These are phyloP conservation scores for Trametes cinnabarina DNA, from an alignment of 768 basidiomycete genomes.

Conservation along the genomic window DNA sequence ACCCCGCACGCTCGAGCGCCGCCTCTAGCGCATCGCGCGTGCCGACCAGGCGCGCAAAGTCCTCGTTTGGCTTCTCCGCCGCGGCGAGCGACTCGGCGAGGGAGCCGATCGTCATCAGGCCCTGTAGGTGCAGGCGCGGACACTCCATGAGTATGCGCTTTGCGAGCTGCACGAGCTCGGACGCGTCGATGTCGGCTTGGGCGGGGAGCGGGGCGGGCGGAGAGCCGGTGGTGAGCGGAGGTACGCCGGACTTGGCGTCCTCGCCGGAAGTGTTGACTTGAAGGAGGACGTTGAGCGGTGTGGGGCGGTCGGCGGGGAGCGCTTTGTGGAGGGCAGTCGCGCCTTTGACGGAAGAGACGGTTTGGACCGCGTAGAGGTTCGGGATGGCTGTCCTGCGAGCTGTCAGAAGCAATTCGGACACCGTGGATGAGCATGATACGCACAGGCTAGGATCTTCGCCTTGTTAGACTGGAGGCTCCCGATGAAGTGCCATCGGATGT, in stretches of 20 bases:
- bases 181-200: constrained; percentile 25
- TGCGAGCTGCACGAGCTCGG: constrained; percentile 65
- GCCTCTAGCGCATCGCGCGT: constrained; percentile 60
- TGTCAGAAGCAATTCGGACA: not conserved
- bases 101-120: constrained; percentile 97
- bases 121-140: constrained; percentile 71
- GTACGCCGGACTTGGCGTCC: constrained; percentile 81
- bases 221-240: constrained; percentile 47
- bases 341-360: constrained; percentile 75
- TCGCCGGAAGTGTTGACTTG: constrained; percentile 98
- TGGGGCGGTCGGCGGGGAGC: constrained; percentile 51
- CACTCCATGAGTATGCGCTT: constrained; percentile 68
- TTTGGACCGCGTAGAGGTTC: constrained; percentile 86
- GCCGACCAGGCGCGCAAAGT: constrained; percentile 69
- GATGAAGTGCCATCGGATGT: constrained; percentile 97
- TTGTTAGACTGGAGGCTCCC: constrained; percentile 94
- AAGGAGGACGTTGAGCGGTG: constrained; percentile 76
- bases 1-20: constrained; percentile 35
- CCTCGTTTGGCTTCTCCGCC: constrained; percentile 52
- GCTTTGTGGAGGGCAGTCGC: constrained; percentile 79
- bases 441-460: constrained; percentile 82
- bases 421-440: constrained; percentile 20
- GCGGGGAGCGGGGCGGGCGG: not conserved
- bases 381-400: constrained; percentile 61
- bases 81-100: constrained; percentile 64